A percentile compares a stretch with the other conserved stretches of the same genome.
phyloP scores from a whole-genome alignment of 164 flowering plant species.

The Saururus chinensis region DNA sequence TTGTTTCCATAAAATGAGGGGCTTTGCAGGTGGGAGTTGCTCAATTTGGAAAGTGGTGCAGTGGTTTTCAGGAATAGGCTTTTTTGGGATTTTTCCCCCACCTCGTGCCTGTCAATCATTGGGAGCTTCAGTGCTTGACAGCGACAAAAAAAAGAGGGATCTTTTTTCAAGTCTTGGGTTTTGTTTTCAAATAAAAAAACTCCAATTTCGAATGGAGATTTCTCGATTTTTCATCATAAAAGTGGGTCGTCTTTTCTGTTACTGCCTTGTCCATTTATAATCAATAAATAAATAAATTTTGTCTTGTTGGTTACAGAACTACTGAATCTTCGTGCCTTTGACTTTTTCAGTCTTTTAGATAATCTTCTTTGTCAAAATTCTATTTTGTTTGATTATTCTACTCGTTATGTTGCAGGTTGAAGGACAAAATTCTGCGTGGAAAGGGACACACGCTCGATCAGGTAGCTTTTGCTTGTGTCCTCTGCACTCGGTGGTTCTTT shows the following conservation, averaged over 20 bases:
- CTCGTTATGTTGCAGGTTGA: constrained; percentile 34
- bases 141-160: background rate
- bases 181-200: background rate
- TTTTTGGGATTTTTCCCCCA: background rate
- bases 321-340: background rate
- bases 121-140: background rate
- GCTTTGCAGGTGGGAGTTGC: background rate
- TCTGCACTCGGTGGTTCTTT: background rate
- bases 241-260: background rate
- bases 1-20: background rate
- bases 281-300: background rate
- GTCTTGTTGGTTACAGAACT: background rate
- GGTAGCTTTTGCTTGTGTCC: constrained; percentile 32
- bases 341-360: background rate
- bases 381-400: background rate
- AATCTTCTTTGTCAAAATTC: background rate
- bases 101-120: background rate
- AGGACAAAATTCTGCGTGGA: constrained; percentile 25
- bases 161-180: background rate
- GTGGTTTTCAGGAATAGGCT: background rate
- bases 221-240: background rate
- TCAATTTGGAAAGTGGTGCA: background rate
- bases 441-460: constrained; percentile 42
- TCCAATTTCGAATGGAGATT: background rate
- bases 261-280: background rate